Percentiles rank a stretch among this genome's conserved stretches.
Evolutionary conservation across 1,284 basidiomycete species (phyloP).

Genomic region (Puccinia hordei): DNA sequence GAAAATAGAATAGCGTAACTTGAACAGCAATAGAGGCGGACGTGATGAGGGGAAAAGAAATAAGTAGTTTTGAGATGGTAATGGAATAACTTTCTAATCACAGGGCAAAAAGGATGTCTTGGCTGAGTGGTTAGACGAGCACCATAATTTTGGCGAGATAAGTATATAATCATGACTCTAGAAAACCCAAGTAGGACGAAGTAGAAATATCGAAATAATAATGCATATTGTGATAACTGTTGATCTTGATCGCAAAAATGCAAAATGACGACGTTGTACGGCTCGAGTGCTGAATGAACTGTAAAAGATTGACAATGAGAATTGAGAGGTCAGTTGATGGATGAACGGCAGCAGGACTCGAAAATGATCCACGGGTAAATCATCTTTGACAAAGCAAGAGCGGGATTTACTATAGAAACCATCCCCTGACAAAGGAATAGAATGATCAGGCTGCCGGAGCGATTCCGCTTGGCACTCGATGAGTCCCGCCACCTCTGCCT

Average conservation of each 20-base stretch:
- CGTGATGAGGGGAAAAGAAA: conserved; percentile 13
- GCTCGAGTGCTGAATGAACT: conserved; percentile 25
- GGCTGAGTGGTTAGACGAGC: conserved; percentile 12
- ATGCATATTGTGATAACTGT: conserved; percentile 30
- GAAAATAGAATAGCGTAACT: conserved; percentile 32
- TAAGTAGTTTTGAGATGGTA: neutral
- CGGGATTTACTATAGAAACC: conserved; percentile 8
- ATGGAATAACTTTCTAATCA: conserved; percentile 29
- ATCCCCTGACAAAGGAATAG: conserved; percentile 22
- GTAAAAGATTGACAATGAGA: neutral
- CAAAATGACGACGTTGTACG: conserved; percentile 33
- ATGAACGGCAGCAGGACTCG: neutral
- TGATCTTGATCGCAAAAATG: conserved; percentile 30
- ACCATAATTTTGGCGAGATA: conserved; percentile 28
- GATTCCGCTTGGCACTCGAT: conserved; percentile 37
- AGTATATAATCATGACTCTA: conserved; percentile 34
- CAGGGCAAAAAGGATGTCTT: conserved; percentile 9
- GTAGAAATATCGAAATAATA: conserved; percentile 28
- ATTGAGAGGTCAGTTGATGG: neutral
- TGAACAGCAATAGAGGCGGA: conserved; percentile 16
- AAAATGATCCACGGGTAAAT: no score
- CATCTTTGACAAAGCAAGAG: no score
- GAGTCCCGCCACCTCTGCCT: conserved; percentile 41
- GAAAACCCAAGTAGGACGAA: conserved; percentile 41
- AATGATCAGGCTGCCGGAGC: conserved; percentile 33